Evolutionary conservation across 2,329 filamentous ascomycete species (phyloP).

Genomic region (Pyrenophora seminiperda): DNA sequence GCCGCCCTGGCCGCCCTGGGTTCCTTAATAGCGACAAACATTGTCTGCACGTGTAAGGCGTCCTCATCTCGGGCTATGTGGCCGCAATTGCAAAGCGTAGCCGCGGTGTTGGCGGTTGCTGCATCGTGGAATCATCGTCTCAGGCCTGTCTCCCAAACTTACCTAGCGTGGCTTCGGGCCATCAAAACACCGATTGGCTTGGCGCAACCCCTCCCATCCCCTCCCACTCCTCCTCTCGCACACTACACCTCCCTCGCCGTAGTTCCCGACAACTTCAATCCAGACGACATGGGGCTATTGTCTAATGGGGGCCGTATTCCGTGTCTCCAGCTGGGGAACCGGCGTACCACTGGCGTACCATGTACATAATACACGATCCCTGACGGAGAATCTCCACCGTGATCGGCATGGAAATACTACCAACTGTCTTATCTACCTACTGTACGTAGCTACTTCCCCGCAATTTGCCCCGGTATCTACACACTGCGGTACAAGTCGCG

Average conservation of each 20-base stretch:
- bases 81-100: conserved; percentile 14
- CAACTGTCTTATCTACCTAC: no score
- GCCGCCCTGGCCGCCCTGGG: no score
- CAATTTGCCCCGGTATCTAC: neutral
- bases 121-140: conserved; percentile 23
- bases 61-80: conserved; percentile 41
- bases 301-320: neutral
- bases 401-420: no score
- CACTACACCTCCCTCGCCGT: no score
- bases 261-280: no score
- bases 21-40: conserved; percentile 45
- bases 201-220: neutral
- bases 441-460: conserved; percentile 4
- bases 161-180: conserved; percentile 18
- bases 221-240: neutral
- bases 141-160: conserved; percentile 20
- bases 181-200: conserved; percentile 17
- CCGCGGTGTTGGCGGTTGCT: no score
- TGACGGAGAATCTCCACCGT: no score
- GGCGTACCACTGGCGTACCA: conserved; percentile 2
- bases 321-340: neutral
- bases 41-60: conserved; percentile 49
- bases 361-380: neutral
- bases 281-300: neutral
- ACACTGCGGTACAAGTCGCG: neutral